phyloP scores from a whole-genome alignment of 1,284 basidiomycete genomes.

The Cutaneotrichosporon sp. region DNA sequence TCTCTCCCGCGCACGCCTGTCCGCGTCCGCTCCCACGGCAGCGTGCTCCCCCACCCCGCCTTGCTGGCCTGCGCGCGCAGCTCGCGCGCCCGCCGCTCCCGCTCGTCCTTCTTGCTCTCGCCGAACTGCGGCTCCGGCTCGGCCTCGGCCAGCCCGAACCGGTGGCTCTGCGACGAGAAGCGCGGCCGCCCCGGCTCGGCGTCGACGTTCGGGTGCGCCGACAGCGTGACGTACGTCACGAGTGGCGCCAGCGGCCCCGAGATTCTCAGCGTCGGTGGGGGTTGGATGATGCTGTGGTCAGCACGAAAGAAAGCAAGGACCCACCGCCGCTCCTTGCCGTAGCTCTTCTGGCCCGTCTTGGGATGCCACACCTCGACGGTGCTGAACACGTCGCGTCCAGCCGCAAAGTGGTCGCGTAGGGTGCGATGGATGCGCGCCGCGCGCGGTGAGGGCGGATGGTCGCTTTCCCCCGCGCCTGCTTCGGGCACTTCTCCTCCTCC shows the following conservation, averaged over 20 bases:
- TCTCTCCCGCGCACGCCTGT: slow-evolving; percentile 27
- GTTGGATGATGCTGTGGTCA: slow-evolving; percentile 41
- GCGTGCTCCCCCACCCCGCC: slow-evolving; percentile 38
- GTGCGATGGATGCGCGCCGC: slow-evolving; percentile 19
- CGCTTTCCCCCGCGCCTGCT: background rate
- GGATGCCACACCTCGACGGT: slow-evolving; percentile 48
- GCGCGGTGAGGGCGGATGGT: slow-evolving; percentile 9
- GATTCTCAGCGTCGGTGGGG: slow-evolving; percentile 44
- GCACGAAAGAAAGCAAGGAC: slow-evolving; percentile 15
- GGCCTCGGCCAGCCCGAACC: slow-evolving; percentile 3
- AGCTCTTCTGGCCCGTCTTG: slow-evolving; percentile 48
- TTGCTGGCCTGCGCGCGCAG: slow-evolving; percentile 33
- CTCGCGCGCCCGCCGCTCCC: slow-evolving; percentile 19
- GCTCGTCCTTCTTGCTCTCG: slow-evolving; percentile 15
- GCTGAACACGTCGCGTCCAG: slow-evolving; percentile 18
- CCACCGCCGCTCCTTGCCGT: slow-evolving; percentile 47
- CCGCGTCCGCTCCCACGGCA: slow-evolving; percentile 31
- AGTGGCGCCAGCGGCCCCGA: slow-evolving; percentile 32
- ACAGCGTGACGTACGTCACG: slow-evolving; percentile 25
- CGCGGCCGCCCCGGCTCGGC: slow-evolving; percentile 2
- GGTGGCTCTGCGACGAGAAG: slow-evolving; percentile 39
- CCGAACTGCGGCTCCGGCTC: background rate
- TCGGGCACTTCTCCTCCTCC: background rate
- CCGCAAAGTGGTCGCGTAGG: slow-evolving; percentile 13
- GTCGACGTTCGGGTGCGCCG: slow-evolving; percentile 12